Percentiles rank a stretch among this genome's conserved stretches.
phyloP scores from a whole-genome alignment of 768 basidiomycete genomes.

The Lyophyllum atratum region DNA sequence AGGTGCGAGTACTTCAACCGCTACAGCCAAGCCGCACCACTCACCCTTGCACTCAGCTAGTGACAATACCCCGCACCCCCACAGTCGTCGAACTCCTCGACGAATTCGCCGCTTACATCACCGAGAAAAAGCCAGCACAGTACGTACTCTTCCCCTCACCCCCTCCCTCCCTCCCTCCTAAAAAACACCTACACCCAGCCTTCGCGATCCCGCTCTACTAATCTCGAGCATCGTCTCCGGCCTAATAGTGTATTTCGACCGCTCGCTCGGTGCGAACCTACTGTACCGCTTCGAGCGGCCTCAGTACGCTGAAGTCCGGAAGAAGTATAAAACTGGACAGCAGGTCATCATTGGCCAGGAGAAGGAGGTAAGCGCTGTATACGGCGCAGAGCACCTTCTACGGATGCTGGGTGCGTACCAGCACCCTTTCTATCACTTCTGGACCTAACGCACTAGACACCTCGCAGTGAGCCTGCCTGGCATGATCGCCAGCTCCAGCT shows the following conservation, averaged over 20 bases:
- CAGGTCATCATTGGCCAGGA: conserved; percentile 69
- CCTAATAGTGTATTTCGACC: conserved; percentile 90
- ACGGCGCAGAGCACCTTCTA: conserved; percentile 93
- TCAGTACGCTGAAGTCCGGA: conserved; percentile 83
- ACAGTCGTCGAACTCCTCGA: conserved; percentile 76
- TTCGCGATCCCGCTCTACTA: conserved; percentile 70
- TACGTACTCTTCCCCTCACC: conserved; percentile 29
- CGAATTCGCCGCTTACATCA: conserved; percentile 72
- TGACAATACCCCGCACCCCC: conserved; percentile 79
- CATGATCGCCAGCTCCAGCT: conserved; percentile 86
- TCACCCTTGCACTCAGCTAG: conserved; percentile 53
- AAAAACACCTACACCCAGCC: conserved; percentile 34
- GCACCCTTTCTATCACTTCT: background rate
- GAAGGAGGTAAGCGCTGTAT: conserved; percentile 86
- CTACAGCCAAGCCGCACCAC: background rate
- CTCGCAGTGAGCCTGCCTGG: conserved; percentile 84
- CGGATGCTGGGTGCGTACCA: conserved; percentile 79
- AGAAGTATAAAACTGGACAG: conserved; percentile 70
- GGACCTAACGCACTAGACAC: conserved; percentile 8
- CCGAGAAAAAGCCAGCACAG: conserved; percentile 49
- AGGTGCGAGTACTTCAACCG: conserved; percentile 47
- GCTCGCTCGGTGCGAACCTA: conserved; percentile 84
- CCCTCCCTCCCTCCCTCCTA: background rate
- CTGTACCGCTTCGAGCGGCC: conserved; percentile 95
- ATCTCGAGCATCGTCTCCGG: conserved; percentile 84